Evolutionary conservation across 148 eudicot species (phyloP).

Genomic region (Dianthus caryophyllus): DNA sequence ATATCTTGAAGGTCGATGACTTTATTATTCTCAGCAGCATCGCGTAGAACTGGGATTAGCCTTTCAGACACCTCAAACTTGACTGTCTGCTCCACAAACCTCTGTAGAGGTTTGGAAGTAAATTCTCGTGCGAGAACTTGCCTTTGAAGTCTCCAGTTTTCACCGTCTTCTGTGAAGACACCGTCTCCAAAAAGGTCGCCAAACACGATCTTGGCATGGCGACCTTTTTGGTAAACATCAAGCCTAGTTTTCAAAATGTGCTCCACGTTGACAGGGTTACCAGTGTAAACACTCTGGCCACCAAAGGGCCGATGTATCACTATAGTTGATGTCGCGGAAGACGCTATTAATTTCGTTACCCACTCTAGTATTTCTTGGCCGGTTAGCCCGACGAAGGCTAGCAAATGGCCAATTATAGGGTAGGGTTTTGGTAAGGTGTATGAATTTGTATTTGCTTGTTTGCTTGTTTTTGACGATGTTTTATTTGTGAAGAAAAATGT

Average conservation of each 20-base stretch:
- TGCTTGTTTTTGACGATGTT: constrained; percentile 4
- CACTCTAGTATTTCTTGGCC: constrained; percentile 13
- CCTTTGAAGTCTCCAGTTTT: constrained; percentile 46
- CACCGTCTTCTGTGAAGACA: constrained; percentile 37
- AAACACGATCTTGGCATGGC: not conserved
- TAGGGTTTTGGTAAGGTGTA: constrained; percentile 17
- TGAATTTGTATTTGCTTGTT: not conserved
- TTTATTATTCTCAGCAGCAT: constrained; percentile 19
- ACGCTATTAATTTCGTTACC: constrained; percentile 5
- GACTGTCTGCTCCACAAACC: constrained; percentile 36
- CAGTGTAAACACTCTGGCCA: not conserved
- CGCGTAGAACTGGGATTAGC: constrained; percentile 29
- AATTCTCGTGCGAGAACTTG: constrained; percentile 34
- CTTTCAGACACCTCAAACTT: constrained; percentile 31
- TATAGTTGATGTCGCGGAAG: constrained; percentile 20
- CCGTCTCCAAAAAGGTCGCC: constrained; percentile 40
- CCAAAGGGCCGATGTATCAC: constrained; percentile 16
- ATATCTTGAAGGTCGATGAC: constrained; percentile 23
- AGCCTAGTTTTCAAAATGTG: constrained; percentile 28
- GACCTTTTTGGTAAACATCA: constrained; percentile 31
- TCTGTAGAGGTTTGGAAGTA: constrained; percentile 28
- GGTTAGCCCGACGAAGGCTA: constrained; percentile 1
- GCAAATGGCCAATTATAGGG: constrained; percentile 19
- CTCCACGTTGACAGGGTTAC: constrained; percentile 21
- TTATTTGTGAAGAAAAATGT: not conserved